Evolutionary conservation across 352 stramenopile species (phyloP), one percentile per base, ranked within the genome.

Genomic region (Phytopythium boreale): DNA sequence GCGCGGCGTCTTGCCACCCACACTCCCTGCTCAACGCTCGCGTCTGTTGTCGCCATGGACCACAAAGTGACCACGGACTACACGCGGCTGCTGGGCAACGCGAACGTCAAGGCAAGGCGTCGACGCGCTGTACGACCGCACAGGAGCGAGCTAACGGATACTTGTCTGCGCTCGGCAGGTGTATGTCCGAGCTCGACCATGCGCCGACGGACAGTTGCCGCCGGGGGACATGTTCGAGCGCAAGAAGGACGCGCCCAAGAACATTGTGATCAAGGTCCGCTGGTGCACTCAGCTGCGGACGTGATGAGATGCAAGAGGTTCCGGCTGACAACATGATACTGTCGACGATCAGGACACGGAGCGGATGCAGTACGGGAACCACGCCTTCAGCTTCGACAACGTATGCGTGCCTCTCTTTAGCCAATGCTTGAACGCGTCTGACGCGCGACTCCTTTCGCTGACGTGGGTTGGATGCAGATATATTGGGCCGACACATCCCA

Each of bases 31-130:
- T 9, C n/a, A 52, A 22, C 22, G 46, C 46, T 22, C 10, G 46
- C 46, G 2, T 5, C 24, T 17, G 11, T 4, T 11, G 44, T 51
- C 53, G 27, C 4, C 41, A 94, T 94, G 86, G 86, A 92, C 67
- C 86, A 94, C 74, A 94, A 90, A 65, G 82, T 94, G 70, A 92
- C 85, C 52, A 92, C 82, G 12, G 86, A 94, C 68, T 94, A 94
- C 75, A 94, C 86, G 29, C 80, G 86, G 36, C 67, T 90, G 63
- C 76, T 89, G 11, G 81, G 71, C 37, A 91, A 92, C 50, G 77
- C 84, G 19, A 92, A 92, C 62, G 84, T 94, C 70, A 94, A 94
- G 70, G 83, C 84, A 52, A 50, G 55, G 8, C 43, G 20, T 26
- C 43, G 10, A 26, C n/a, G 43, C 43, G 15, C 11, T 15, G 26